These are phyloP conservation scores for Sugiyamaella americana DNA, from an alignment of 805 yeast genomes.

Conservation along the genomic window DNA sequence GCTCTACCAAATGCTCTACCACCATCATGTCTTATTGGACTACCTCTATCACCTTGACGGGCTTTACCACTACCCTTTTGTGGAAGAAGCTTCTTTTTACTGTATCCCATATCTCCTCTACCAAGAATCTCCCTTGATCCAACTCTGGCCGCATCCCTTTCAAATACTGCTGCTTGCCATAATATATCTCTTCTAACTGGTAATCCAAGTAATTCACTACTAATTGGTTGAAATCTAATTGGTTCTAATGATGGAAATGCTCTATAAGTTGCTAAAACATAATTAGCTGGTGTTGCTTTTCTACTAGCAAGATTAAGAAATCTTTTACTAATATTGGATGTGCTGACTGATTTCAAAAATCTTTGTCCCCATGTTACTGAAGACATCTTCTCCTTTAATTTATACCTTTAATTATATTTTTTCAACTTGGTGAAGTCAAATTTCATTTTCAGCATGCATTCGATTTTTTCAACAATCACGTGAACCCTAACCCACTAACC, in stretches of 20 bases:
- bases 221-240: constrained; percentile 64
- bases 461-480: neutral
- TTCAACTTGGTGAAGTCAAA: no score
- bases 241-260: constrained; percentile 92
- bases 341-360: neutral
- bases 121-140: constrained; percentile 85
- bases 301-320: neutral
- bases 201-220: constrained; percentile 57
- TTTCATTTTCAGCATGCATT: no score
- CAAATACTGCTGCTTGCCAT: constrained; percentile 92
- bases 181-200: constrained; percentile 86
- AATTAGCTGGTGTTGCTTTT: constrained; percentile 46
- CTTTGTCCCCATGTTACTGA: neutral
- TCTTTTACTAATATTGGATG: neutral
- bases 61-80: constrained; percentile 97
- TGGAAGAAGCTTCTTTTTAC: constrained; percentile 72
- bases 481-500: neutral
- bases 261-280: constrained; percentile 70
- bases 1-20: constrained; percentile 82
- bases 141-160: constrained; percentile 81
- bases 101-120: constrained; percentile 78
- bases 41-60: constrained; percentile 91
- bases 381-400: no score
- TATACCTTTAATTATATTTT: no score
- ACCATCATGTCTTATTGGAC: constrained; percentile 87